Evolutionary conservation across 441 rosid genomes (phyloP), one percentile per base, ranked within the genome.

Genomic region (Mallotus japonicus): DNA sequence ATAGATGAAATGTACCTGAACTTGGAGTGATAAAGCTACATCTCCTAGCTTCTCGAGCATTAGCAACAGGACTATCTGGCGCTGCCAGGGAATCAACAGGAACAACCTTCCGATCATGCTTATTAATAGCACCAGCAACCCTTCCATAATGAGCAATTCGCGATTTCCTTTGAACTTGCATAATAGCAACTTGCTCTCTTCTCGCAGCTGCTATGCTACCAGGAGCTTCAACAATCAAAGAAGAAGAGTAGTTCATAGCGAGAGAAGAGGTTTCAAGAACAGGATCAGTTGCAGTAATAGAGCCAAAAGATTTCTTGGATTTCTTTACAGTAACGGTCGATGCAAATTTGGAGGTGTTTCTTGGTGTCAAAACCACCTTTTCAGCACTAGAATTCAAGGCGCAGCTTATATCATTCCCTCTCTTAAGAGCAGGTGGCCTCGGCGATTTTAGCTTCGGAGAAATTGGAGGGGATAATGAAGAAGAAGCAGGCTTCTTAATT

Each of bases 141-240:
- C 93, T 85, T 54, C 96, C 96, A 57, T 90, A 90, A 74, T 90
- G 96, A 44, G 90, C 88, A 16, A 76, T 87, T 68, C 80, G 80
- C 81, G 75, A 49, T 76, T 85, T 90, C 62, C 90, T 82, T 60
- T 83, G 85, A 77, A 79, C 83, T 66, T 87, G 89, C 85, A 85
- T 83, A 55, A 75, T 75, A 0, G 95, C 87, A 65, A 83, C 85
- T 60, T 87, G 90, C 77, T 86, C 85, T 78, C 90, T 86, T 78
- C 91, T 87, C 8, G 86, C 89, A 32, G 95, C 89, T 6, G 95
- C 91, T 49, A 90, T 87, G 78, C 85, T 88, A 22, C 95, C 95
- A 1, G 95, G 86, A 37, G 83, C 79, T 64, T 82, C 82, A 73
- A 76, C 83, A 9, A 67, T 65, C 75, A 75, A 62, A 57, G 80